Base-by-base conservation (phyloP, 768 basidiomycete genomes). In the Mycena amicta region DNA sequence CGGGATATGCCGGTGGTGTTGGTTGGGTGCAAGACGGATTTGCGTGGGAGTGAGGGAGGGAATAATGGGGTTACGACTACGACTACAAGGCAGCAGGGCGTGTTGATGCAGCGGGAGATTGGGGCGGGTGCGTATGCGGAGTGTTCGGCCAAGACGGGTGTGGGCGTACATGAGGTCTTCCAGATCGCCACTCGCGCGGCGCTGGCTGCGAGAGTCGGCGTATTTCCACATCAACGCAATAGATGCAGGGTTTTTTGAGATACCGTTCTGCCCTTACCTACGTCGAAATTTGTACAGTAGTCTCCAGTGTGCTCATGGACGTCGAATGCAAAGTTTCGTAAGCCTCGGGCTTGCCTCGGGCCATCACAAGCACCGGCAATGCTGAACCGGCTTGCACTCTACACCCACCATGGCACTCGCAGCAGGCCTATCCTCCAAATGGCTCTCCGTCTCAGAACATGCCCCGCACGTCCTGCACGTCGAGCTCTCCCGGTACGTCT, bases 61-160 rank as follows among this genome's bases (percentile, higher is more conserved):
- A n/a, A 6, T 22, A 22, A 29, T 28, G 26, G 51, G 25, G 33
- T 50, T 31, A 30, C 26, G 23, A 18, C 33, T 37, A 37, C 18
- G n/a, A n/a, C 33, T 18, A 37, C 33, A n/a, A 6, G 41, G 6
- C 29, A 23, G 53, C 20, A 68, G 62, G 67, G 60, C 2, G 16
- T 52, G 2, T 51, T 23, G 5, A 55, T 59, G 28, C 59, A 62
- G 20, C 55, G 49, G n/a, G 28, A 49, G 33, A 62, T 68, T 6
- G 60, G 57, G 3, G 65, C 62, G 6, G 46, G 43, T 23, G 57
- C 54, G 27, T 92, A 90, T 79, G 88, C 88, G 60, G 90, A 92
- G 76, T 89, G 88, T 50, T 85, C 83, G 55, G 91, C 90, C 13
- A 92, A 90, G 80, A 85, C 85, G 3, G 87, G 88, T 8, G 83